Evolutionary conservation across 306 rosid genomes (phyloP), one percentile per base, ranked within the genome.

Genomic region (Cicer bijugum): DNA sequence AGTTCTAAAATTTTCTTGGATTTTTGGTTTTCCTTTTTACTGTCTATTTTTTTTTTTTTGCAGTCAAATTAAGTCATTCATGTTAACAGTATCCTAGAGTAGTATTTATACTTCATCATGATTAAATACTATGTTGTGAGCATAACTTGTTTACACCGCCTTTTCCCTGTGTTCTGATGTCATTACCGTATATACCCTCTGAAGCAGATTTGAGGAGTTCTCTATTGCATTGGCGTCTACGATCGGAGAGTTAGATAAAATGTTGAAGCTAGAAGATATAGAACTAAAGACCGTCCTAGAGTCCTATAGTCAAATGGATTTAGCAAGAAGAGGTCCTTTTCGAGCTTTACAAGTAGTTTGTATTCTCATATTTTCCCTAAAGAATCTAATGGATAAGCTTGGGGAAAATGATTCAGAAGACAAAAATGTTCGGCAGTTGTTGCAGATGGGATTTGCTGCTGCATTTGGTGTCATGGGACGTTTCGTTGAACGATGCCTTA

Each of bases 401-500:
- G 81, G 75, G 48, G 68, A 60, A 64, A 75, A 69, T 61, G 85
- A 78, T 67, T 50, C 83, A 59, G 73, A 87, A 61, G 86, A 86
- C 53, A 64, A 65, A 67, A 56, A 68, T 70, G 91, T 72, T 51
- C 23, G 11, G 42, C 85, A 86, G 56, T 68, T 82, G 82, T 78
- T 74, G 67, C 96, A 91, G 69, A 43, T 82, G 84, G 97, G 93
- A 11, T 72, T 95, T 67, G 43, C 81, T 61, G 78, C 88, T 62
- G 59, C 96, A 19, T 90, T 95, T 78, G 72, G 83, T 82, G 70
- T 86, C 82, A 82, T 91, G 95, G 99, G 96, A 50, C 92, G 91
- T 56, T 83, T 91, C 45, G 78, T 83, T 38, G 93, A 91, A 52
- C 85, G 97, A 84, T 87, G 97, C 79, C 68, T 84, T 63, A 76